A percentile compares a stretch with the other conserved stretches of the same genome.
Evolutionary conservation across 305 asterid genomes (phyloP).

Genomic region (Fraxinus baroniana): DNA sequence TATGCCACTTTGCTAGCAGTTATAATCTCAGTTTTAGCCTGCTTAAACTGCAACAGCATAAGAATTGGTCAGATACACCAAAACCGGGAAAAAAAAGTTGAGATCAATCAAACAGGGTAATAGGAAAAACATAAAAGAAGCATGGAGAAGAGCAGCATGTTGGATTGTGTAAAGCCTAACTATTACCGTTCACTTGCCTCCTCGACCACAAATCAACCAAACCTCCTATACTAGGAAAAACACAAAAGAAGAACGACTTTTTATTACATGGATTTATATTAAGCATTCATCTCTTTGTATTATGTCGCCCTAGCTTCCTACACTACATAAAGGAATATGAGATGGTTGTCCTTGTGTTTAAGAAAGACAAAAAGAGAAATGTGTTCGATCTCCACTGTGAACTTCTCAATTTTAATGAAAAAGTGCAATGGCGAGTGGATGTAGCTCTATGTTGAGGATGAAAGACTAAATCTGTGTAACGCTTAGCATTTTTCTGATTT

Average conservation of each 20-base stretch:
- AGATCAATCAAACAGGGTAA: not conserved
- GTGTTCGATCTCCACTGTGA: not conserved
- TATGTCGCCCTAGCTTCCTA: not conserved
- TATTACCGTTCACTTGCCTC: not conserved
- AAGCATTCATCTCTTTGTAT: not conserved
- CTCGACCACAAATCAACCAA: not conserved
- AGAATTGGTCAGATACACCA: not conserved
- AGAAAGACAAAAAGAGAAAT: not conserved
- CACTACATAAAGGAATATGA: not conserved
- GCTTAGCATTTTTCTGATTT: not conserved
- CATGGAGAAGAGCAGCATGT: not conserved
- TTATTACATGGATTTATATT: not conserved
- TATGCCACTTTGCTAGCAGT: slow-evolving; percentile 92
- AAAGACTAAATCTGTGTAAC: not conserved
- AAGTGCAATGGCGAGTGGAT: not conserved
- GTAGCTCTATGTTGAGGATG: not conserved
- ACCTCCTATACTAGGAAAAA: not conserved
- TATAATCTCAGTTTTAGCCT: slow-evolving; percentile 92
- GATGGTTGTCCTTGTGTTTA: not conserved
- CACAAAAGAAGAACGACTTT: not conserved
- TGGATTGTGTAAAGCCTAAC: not conserved
- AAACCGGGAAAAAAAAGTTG: not conserved
- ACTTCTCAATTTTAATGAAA: not conserved
- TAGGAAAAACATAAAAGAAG: not conserved
- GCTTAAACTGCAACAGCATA: slow-evolving; percentile 66